phyloP scores from a whole-genome alignment of 208 protist species.

The Trypanosoma platydactyli region DNA sequence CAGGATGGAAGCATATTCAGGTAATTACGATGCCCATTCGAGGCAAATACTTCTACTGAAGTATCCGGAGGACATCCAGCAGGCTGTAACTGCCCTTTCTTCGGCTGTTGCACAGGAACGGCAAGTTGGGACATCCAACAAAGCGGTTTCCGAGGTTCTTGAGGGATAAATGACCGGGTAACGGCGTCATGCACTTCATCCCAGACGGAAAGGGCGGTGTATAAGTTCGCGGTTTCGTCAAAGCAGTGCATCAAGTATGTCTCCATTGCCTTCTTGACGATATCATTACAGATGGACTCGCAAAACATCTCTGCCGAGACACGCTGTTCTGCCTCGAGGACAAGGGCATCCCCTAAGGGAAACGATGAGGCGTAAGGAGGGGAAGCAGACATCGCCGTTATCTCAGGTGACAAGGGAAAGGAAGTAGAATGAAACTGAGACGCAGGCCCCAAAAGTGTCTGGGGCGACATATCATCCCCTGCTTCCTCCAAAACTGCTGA shows the following conservation, averaged over 20 bases:
- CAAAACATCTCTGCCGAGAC: conserved; percentile 52
- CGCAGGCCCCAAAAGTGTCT: too few species aligned
- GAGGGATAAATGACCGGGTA: conserved; percentile 54
- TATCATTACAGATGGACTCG: conserved; percentile 58
- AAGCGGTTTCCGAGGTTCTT: conserved; percentile 28
- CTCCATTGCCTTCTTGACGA: conserved; percentile 50
- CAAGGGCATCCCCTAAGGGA: conserved; percentile 33
- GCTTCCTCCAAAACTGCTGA: too few species aligned
- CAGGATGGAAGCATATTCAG: conserved; percentile 26
- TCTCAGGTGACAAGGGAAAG: neutral
- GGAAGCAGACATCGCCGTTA: neutral
- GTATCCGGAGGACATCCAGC: too few species aligned
- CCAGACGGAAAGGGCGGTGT: conserved; percentile 76
- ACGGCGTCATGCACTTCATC: conserved; percentile 67
- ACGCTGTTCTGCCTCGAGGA: conserved; percentile 30
- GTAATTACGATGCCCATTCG: neutral
- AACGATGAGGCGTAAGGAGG: conserved; percentile 14
- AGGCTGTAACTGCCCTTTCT: neutral
- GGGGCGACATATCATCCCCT: too few species aligned
- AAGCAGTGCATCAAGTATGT: conserved; percentile 59
- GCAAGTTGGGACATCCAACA: neutral
- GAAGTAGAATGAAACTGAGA: neutral
- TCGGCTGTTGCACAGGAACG: conserved; percentile 15
- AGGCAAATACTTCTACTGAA: neutral
- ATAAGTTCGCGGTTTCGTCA: conserved; percentile 55